These are phyloP conservation scores for Berkeleyomyces basicola DNA, from an alignment of 2,329 filamentous ascomycete genomes.

Conservation along the genomic window DNA sequence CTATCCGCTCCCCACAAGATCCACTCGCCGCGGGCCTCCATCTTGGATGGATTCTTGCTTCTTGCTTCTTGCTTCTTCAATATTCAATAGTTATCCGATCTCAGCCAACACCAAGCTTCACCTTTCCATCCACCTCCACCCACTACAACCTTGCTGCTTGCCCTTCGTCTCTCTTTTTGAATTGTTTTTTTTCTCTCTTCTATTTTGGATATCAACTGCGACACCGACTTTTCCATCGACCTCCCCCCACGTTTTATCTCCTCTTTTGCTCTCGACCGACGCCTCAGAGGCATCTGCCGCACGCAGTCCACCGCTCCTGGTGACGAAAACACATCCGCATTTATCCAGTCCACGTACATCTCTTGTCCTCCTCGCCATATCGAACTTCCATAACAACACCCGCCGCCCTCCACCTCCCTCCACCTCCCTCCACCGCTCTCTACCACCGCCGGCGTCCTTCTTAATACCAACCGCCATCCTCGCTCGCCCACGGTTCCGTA, in stretches of 20 bases:
- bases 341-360: conserved; percentile 4
- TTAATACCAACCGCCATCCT: too few species aligned
- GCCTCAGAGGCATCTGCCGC: background rate
- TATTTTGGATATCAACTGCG: background rate
- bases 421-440: background rate
- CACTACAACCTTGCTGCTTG: too few species aligned
- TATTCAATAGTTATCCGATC: background rate
- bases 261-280: background rate
- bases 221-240: background rate
- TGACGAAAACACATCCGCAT: conserved; percentile 2
- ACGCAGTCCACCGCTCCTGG: background rate
- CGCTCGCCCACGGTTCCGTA: too few species aligned
- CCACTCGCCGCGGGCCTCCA: background rate
- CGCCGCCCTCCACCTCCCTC: background rate
- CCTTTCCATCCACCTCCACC: background rate
- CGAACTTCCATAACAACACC: background rate
- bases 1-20: background rate
- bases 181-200: background rate
- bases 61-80: background rate
- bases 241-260: background rate
- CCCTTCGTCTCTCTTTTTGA: background rate
- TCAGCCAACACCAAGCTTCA: too few species aligned
- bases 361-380: background rate
- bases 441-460: background rate
- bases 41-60: background rate